phyloP scores from a whole-genome alignment of 148 eudicot genomes.

The Silene latifolia region DNA sequence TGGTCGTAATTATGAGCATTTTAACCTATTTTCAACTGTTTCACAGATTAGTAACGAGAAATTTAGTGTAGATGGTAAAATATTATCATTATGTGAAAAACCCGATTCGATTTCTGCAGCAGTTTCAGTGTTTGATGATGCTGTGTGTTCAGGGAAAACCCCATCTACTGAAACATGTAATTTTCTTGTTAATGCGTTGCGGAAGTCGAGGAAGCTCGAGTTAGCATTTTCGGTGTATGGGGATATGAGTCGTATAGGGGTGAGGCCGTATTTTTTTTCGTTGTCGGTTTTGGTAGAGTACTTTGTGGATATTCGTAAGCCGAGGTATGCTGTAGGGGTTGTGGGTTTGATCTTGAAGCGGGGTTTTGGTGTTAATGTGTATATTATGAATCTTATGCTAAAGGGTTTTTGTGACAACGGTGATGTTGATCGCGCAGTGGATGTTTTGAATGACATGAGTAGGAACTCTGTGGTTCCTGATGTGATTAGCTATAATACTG shows the following conservation, averaged over 20 bases:
- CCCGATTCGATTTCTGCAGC: constrained; percentile 32
- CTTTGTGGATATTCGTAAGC: constrained; percentile 36
- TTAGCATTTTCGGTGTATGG: constrained; percentile 47
- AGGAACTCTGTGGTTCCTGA: constrained; percentile 31
- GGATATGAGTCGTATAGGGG: constrained; percentile 40
- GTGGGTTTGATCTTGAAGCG: constrained; percentile 56
- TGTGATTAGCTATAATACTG: constrained; percentile 52
- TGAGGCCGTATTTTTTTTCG: constrained; percentile 41
- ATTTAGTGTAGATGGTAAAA: constrained; percentile 28
- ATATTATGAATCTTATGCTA: constrained; percentile 52
- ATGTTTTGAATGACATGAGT: constrained; percentile 31
- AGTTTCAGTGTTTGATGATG: constrained; percentile 32
- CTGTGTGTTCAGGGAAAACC: constrained; percentile 24
- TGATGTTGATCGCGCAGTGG: constrained; percentile 43
- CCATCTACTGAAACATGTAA: constrained; percentile 47
- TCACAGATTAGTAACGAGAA: neutral
- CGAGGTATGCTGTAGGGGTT: constrained; percentile 44
- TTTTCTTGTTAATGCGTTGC: constrained; percentile 42
- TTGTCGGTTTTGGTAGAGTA: constrained; percentile 55
- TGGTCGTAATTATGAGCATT: constrained; percentile 1
- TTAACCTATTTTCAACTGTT: neutral
- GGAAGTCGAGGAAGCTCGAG: constrained; percentile 32
- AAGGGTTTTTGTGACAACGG: constrained; percentile 56
- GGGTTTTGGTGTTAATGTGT: constrained; percentile 43
- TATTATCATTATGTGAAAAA: constrained; percentile 36